Conservation (phyloP, 495 filamentous ascomycete species). For the Astrocystis sublimbata region DNA sequence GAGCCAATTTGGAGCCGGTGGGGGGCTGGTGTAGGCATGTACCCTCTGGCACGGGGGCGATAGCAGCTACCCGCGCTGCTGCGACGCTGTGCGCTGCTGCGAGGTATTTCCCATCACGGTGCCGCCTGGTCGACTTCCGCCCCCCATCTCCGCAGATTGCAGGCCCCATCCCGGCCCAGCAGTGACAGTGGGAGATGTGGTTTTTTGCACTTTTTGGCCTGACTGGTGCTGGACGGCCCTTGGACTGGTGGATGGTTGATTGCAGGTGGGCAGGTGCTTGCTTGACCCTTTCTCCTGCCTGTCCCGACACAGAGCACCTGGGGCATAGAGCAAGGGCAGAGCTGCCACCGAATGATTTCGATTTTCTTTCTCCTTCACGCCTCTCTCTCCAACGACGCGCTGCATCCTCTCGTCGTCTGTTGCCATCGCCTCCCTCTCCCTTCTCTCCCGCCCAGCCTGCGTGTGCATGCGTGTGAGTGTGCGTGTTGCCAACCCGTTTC, state of each 20-base stretch:
- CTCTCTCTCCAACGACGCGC: constrained; percentile 24
- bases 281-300: constrained; percentile 22
- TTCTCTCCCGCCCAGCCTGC: constrained; percentile 4
- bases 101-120: constrained; percentile 10
- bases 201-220: constrained; percentile 20
- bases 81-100: too few relatives aligned
- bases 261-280: too few relatives aligned
- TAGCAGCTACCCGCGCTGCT: not conserved
- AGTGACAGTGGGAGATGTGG: constrained; percentile 6
- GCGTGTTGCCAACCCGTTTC: too few relatives aligned
- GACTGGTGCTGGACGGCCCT: too few relatives aligned
- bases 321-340: constrained; percentile 9
- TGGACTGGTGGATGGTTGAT: too few relatives aligned
- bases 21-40: constrained; percentile 6
- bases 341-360: constrained; percentile 8
- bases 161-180: constrained; percentile 15
- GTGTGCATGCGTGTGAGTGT: too few relatives aligned
- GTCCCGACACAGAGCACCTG: too few relatives aligned
- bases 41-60: not conserved
- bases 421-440: not conserved
- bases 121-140: not conserved
- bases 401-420: constrained; percentile 17
- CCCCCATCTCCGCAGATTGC: not conserved
- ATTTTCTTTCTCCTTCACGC: constrained; percentile 18
- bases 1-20: constrained; percentile 13